Percentiles rank a stretch among this genome's conserved stretches.
Evolutionary conservation across 2,329 filamentous ascomycete species (phyloP).

Genomic region (Xylaria digitata): DNA sequence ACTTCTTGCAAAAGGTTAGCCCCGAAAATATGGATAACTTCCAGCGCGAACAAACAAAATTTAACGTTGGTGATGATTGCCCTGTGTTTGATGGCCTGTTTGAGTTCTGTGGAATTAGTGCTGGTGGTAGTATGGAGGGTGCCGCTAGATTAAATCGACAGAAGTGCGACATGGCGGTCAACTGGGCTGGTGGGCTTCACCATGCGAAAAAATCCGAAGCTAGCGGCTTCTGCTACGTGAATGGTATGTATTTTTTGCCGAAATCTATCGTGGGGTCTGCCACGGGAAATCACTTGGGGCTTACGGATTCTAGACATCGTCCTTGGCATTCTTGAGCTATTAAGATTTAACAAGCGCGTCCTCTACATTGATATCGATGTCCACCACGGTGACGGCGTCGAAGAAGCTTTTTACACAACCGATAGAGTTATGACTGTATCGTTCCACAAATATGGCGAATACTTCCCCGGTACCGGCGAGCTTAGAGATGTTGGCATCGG

Average conservation of each 20-base stretch:
- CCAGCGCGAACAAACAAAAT: constrained; percentile 88
- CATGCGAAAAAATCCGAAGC: constrained; percentile 98
- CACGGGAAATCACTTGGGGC: constrained; percentile 51
- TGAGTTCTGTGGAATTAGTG: constrained; percentile 94
- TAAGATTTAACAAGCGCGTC: constrained; percentile 91
- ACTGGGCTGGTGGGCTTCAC: constrained; percentile 97
- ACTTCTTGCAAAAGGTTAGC: constrained; percentile 93
- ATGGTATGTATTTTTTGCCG: constrained; percentile 70
- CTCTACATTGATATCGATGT: constrained; percentile 98
- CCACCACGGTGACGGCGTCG: constrained; percentile 92
- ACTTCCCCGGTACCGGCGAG: constrained; percentile 92
- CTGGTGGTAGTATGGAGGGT: constrained; percentile 92
- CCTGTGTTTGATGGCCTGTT: constrained; percentile 98
- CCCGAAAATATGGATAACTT: constrained; percentile 98
- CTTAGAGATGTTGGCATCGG: constrained; percentile 89
- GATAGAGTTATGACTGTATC: constrained; percentile 93
- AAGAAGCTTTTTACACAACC: constrained; percentile 92
- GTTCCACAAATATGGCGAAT: constrained; percentile 97
- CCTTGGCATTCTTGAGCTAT: constrained; percentile 89
- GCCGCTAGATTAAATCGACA: constrained; percentile 88
- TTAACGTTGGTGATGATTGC: constrained; percentile 96
- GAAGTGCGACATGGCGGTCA: constrained; percentile 96
- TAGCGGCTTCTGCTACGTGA: constrained; percentile 98
- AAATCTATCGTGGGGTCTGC: neutral
- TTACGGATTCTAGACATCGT: constrained; percentile 81